phyloP scores from a whole-genome alignment of 371 early-diverging fungal genomes.

The Mortierella sp. region DNA sequence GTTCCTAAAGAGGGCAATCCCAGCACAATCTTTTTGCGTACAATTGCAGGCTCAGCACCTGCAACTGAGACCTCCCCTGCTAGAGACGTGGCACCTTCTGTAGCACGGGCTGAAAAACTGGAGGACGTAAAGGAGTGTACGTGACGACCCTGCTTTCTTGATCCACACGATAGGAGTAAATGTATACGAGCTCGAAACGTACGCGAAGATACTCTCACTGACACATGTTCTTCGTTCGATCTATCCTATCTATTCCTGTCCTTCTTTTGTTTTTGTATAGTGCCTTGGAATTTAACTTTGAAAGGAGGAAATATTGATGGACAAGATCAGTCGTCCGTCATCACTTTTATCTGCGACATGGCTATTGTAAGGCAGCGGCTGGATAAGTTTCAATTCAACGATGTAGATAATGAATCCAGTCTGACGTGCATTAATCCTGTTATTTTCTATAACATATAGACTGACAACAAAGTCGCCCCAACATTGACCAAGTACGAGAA shows the following conservation, averaged over 20 bases:
- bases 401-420: neutral
- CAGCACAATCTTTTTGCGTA: conserved; percentile 14
- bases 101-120: conserved; percentile 15
- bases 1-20: conserved; percentile 22
- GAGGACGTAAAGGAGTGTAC: conserved; percentile 42
- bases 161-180: neutral
- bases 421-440: neutral
- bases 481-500: conserved; percentile 25
- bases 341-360: conserved; percentile 49
- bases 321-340: conserved; percentile 40
- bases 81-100: conserved; percentile 36
- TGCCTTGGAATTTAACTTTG: conserved; percentile 54
- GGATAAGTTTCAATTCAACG: neutral
- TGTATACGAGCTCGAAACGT: neutral
- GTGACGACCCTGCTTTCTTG: neutral
- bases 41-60: conserved; percentile 45
- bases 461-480: conserved; percentile 22
- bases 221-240: too few relatives aligned
- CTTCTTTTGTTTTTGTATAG: conserved; percentile 11
- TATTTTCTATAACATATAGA: conserved; percentile 4
- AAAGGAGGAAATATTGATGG: conserved; percentile 37
- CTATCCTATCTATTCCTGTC: neutral
- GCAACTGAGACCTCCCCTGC: conserved; percentile 34
- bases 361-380: conserved; percentile 21
- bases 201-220: too few relatives aligned